A percentile compares a stretch with the other conserved stretches of the same genome.
phyloP scores from a whole-genome alignment of 306 rosid species.

The Inga leiocalycina region DNA sequence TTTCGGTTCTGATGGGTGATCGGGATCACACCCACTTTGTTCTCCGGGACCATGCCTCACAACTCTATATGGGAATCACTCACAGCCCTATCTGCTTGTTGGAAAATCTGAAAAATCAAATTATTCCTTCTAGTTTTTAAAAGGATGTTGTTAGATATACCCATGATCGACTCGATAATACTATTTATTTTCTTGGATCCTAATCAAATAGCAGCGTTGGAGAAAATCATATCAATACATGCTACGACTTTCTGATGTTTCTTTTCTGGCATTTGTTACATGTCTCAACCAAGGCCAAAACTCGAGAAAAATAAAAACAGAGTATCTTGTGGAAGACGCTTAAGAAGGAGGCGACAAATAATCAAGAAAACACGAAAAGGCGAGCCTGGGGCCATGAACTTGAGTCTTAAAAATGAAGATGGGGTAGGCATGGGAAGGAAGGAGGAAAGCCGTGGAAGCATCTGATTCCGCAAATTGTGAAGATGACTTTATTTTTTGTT shows the following conservation, averaged over 20 bases:
- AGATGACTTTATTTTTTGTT: slow-evolving; percentile 33
- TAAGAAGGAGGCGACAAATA: neutral
- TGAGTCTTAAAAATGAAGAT: neutral
- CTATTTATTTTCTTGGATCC: neutral
- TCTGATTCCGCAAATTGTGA: slow-evolving; percentile 60
- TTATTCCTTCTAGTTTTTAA: neutral
- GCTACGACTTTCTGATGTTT: neutral
- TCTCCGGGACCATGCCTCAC: slow-evolving; percentile 8
- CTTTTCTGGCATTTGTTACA: neutral
- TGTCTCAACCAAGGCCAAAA: neutral
- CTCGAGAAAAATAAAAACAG: neutral
- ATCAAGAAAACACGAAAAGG: neutral
- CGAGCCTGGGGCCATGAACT: neutral
- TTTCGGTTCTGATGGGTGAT: neutral
- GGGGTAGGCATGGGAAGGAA: slow-evolving; percentile 31
- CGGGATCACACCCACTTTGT: slow-evolving; percentile 14
- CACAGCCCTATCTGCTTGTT: neutral
- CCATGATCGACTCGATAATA: neutral
- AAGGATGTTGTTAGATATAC: neutral
- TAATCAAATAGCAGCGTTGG: neutral
- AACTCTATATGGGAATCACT: neutral
- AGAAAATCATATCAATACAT: neutral
- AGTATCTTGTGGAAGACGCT: neutral
- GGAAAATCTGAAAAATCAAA: neutral
- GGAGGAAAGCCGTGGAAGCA: slow-evolving; percentile 51